Evolutionary conservation across 495 filamentous ascomycete species (phyloP), one percentile per base, ranked within the genome.

Genomic region (Aspergillus affinis): DNA sequence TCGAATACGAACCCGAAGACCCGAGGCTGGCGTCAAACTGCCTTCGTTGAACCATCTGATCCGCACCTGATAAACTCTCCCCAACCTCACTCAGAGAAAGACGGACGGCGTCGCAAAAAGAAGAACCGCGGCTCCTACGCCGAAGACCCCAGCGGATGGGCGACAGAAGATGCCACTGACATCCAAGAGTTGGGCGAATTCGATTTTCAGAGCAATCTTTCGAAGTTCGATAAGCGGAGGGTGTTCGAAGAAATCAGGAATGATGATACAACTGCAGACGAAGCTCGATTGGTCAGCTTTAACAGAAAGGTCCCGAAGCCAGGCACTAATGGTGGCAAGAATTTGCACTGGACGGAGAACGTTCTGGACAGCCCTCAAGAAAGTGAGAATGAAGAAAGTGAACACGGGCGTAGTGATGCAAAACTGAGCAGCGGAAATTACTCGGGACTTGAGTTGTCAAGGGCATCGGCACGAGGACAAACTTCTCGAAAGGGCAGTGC

Each of bases 161-260:
- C 91, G 45, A 97, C 93, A 0, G 94, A 96, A 70, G 93, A 97
- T 72, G 92, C 92, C 23, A 96, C 92, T 2, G 94, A 98, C 72
- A 92, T 96, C n/a, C 93, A 97, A 73, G 93, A 93, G 67, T 81
- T 90, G 75, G 90, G 88, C 2, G 93, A 98, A 60, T 98, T 97
- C 61, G 93, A 98, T 74, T 97, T 98, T 64, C 84, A 88, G 62
- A 87, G 84, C 21, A 91, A 90, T 61, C 78, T 97, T 13, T 91
- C 90, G 18, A 94, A 94, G 64, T 98, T 98, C 62, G 93, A 98
- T 72, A 98, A 98, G 77, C 82, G 87, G 20, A 82, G 84, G 8
- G 82, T 98, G 10, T 98, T 98, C 69, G 88, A 90, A 54, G 84
- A 97, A 69, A 90, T 98, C 65, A 81, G 91, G 49, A 85, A 91